A percentile compares a stretch with the other conserved stretches of the same genome.
These are phyloP conservation scores for Gossypium australe DNA, from an alignment of 345 rosid genomes.

Conservation along the genomic window DNA sequence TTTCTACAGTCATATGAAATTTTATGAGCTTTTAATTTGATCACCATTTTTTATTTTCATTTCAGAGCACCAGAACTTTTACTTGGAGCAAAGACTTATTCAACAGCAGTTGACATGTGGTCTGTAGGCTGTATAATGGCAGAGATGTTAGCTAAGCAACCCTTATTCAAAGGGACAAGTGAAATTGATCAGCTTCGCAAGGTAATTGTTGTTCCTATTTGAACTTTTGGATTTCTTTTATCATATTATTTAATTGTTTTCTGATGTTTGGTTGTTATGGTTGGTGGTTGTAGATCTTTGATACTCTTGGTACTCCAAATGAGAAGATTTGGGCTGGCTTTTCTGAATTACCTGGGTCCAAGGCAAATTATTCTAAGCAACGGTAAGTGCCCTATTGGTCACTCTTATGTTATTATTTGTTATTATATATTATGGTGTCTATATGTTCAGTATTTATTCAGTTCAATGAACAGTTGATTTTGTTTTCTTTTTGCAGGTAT, in stretches of 20 bases:
- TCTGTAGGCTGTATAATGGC: constrained; percentile 93
- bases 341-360: constrained; percentile 57
- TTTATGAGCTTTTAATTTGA: neutral
- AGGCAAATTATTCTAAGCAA: constrained; percentile 59
- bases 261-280: neutral
- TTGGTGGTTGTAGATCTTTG: constrained; percentile 48
- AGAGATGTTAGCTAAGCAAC: constrained; percentile 65
- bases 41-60: neutral
- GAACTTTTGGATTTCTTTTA: neutral
- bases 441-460: neutral
- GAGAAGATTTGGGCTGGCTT: constrained; percentile 69
- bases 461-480: neutral
- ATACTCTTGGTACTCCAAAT: constrained; percentile 71
- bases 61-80: constrained; percentile 87
- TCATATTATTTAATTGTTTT: neutral
- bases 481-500: constrained; percentile 37
- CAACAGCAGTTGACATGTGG: constrained; percentile 95
- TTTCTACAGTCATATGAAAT: no score
- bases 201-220: constrained; percentile 30
- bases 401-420: neutral
- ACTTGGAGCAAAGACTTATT: constrained; percentile 69
- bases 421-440: constrained; percentile 20
- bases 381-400: constrained; percentile 30
- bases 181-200: constrained; percentile 70
- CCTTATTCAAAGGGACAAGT: constrained; percentile 61